These are phyloP conservation scores for Fraxinus nigra DNA, from an alignment of 305 asterid species.

Conservation along the genomic window DNA sequence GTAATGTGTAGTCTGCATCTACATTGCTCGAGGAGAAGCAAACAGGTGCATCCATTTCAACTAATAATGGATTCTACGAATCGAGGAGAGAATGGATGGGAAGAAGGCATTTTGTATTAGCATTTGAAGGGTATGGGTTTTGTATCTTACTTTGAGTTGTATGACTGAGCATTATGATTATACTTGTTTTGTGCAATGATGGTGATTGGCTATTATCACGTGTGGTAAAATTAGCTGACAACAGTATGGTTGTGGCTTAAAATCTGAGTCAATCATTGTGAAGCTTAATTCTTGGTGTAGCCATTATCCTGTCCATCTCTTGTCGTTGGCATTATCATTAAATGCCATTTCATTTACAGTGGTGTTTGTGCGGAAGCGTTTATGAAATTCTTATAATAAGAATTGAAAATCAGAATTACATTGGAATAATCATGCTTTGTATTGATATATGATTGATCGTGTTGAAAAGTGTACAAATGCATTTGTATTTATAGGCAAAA, in stretches of 20 bases:
- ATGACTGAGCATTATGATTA: conserved; percentile 4
- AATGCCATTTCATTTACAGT: not conserved
- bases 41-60: conserved; percentile 60
- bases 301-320: not conserved
- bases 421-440: no score
- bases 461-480: no score
- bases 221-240: not conserved
- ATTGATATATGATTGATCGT: no score
- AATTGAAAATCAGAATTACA: no score
- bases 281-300: not conserved
- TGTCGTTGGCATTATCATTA: not conserved
- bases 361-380: not conserved
- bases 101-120: conserved; percentile 74
- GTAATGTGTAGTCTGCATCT: conserved; percentile 65
- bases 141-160: conserved; percentile 10
- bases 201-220: not conserved
- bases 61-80: conserved; percentile 74
- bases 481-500: no score
- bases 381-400: no score
- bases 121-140: conserved; percentile 68
- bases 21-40: conserved; percentile 77
- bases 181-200: not conserved
- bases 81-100: conserved; percentile 99
- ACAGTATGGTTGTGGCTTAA: conserved; percentile 6
- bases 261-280: not conserved